A percentile compares a stretch with the other conserved stretches of the same genome.
phyloP scores from a whole-genome alignment of 2,329 filamentous ascomycete species.

The Aureobasidium sp. region DNA sequence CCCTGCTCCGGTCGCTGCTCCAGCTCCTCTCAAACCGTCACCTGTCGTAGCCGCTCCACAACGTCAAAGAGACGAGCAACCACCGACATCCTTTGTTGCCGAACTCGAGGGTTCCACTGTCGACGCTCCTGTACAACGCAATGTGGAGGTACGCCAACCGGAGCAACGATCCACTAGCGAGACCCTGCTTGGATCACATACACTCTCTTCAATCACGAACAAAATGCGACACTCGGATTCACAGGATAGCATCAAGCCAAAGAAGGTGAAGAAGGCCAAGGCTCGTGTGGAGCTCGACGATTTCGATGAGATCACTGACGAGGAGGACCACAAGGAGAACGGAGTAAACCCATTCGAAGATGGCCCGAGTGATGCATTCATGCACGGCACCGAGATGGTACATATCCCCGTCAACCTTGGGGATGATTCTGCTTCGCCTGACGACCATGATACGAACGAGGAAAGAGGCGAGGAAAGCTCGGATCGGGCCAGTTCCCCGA shows the following conservation, averaged over 20 bases:
- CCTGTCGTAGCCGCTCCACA: not conserved
- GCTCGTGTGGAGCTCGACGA: constrained; percentile 63
- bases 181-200: constrained; percentile 4
- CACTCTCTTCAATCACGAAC: constrained; percentile 32
- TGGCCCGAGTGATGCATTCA: constrained; percentile 19
- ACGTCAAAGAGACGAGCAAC: not conserved
- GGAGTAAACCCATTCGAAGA: constrained; percentile 17
- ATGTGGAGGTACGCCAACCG: not conserved
- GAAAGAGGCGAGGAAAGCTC: constrained; percentile 18
- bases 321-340: constrained; percentile 19
- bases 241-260: constrained; percentile 35
- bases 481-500: constrained; percentile 22
- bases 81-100: constrained; percentile 21
- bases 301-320: constrained; percentile 50
- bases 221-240: constrained; percentile 32
- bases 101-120: constrained; percentile 30
- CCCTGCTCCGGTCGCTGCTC: constrained; percentile 5
- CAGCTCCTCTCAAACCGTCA: not conserved
- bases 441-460: constrained; percentile 9
- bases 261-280: constrained; percentile 52
- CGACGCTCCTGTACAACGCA: constrained; percentile 25
- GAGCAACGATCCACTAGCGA: not conserved
- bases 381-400: constrained; percentile 29
- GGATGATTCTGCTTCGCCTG: not conserved
- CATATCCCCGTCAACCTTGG: constrained; percentile 23